phyloP scores from a whole-genome alignment of 805 yeast species.

The Candida germanica region DNA sequence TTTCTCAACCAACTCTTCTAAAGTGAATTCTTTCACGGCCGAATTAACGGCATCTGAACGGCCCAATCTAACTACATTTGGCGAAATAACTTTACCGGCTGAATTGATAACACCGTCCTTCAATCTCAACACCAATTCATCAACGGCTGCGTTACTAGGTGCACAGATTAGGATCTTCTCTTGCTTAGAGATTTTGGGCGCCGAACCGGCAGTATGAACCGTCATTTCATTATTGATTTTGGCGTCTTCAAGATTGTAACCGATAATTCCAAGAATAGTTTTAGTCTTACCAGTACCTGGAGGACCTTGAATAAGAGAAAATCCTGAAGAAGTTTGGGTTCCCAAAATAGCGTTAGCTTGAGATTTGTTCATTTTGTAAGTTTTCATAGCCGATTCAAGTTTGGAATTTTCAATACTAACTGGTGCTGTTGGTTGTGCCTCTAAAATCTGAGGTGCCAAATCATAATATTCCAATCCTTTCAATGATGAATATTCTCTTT shows the following conservation, averaged over 20 bases:
- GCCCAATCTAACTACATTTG: constrained; percentile 82
- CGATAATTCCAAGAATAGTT: constrained; percentile 89
- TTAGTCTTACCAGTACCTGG: constrained; percentile 99
- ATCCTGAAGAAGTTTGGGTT: constrained; percentile 65
- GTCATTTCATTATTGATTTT: constrained; percentile 16
- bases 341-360: constrained; percentile 89
- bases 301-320: constrained; percentile 94
- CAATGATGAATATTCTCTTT: constrained; percentile 85
- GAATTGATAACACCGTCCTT: constrained; percentile 64
- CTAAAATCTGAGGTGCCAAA: constrained; percentile 59
- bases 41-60: constrained; percentile 83
- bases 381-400: constrained; percentile 40
- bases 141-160: constrained; percentile 98
- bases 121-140: constrained; percentile 83
- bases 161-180: constrained; percentile 85
- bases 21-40: constrained; percentile 74
- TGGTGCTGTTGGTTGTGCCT: constrained; percentile 58
- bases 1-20: constrained; percentile 81
- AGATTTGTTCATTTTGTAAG: constrained; percentile 71
- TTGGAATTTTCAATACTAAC: constrained; percentile 26
- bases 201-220: constrained; percentile 14
- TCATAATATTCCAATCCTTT: constrained; percentile 82
- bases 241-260: constrained; percentile 51
- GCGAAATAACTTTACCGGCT: constrained; percentile 51
- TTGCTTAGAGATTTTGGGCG: constrained; percentile 3